phyloP scores from a whole-genome alignment of 768 basidiomycete species.

The Trametes maxima region DNA sequence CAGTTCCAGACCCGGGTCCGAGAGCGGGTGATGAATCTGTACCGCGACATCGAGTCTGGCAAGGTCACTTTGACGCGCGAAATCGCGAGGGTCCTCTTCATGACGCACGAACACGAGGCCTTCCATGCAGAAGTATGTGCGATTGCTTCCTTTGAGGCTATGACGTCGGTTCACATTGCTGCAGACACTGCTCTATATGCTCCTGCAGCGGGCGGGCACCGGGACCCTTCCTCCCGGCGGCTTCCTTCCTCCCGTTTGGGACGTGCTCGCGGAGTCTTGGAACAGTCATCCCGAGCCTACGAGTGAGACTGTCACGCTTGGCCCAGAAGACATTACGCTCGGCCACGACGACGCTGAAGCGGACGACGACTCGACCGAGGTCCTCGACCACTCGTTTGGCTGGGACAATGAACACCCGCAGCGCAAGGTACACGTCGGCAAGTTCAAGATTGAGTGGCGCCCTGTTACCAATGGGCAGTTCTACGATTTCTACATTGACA shows the following conservation, averaged over 20 bases:
- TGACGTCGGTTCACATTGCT: background rate
- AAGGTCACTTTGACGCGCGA: conserved; percentile 57
- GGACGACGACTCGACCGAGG: conserved; percentile 55
- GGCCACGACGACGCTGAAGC: conserved; percentile 86
- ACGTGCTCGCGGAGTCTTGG: conserved; percentile 51
- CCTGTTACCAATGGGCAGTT: conserved; percentile 92
- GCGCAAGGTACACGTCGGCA: conserved; percentile 56
- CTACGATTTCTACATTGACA: conserved; percentile 57
- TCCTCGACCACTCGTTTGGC: conserved; percentile 71
- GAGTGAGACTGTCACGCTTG: conserved; percentile 53
- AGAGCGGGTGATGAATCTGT: conserved; percentile 68
- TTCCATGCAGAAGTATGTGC: conserved; percentile 73
- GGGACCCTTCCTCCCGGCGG: conserved; percentile 80
- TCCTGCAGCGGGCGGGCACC: conserved; percentile 76
- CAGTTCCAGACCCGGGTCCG: conserved; percentile 81
- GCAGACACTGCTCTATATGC: conserved; percentile 91
- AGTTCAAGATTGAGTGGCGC: conserved; percentile 81
- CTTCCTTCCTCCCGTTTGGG: conserved; percentile 76
- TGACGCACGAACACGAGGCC: conserved; percentile 91
- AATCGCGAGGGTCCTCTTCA: conserved; percentile 79
- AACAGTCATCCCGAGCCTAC: conserved; percentile 47
- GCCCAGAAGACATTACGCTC: conserved; percentile 58
- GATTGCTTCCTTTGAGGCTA: background rate
- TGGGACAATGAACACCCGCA: conserved; percentile 95
- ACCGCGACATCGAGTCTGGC: conserved; percentile 65